A percentile compares a stretch with the other conserved stretches of the same genome.
These are phyloP conservation scores for Solanum bukasovii DNA, from an alignment of 257 asterid species.

Conservation along the genomic window DNA sequence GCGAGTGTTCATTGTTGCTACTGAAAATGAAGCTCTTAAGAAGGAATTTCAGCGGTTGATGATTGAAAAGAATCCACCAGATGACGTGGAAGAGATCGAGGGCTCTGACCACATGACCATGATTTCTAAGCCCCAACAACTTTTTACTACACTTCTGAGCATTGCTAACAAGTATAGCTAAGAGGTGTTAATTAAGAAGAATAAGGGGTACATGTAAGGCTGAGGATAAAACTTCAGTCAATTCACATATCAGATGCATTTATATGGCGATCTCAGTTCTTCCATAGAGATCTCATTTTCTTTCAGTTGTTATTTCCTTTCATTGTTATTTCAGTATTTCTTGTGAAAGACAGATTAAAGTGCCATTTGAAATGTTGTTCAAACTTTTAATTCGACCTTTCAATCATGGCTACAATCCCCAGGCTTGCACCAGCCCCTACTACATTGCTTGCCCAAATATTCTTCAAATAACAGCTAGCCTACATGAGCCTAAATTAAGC, in stretches of 20 bases:
- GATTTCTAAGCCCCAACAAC: slow-evolving; percentile 8
- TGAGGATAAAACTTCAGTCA: neutral
- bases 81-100: too few species aligned
- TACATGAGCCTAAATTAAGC: too few species aligned
- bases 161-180: neutral
- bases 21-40: neutral
- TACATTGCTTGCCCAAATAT: too few species aligned
- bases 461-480: too few species aligned
- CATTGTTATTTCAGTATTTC: neutral
- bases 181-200: neutral
- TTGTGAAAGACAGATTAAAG: too few species aligned
- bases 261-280: neutral
- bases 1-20: slow-evolving; percentile 9
- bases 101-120: too few species aligned
- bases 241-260: neutral
- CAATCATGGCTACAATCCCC: too few species aligned
- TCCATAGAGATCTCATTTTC: neutral
- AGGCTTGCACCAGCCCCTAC: too few species aligned
- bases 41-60: slow-evolving; percentile 18
- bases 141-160: neutral
- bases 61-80: slow-evolving; percentile 12
- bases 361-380: too few species aligned
- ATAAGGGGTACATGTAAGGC: neutral
- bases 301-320: neutral
- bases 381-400: too few species aligned